phyloP scores from a whole-genome alignment of 2,329 filamentous ascomycete genomes.

The Penicillium freii region DNA sequence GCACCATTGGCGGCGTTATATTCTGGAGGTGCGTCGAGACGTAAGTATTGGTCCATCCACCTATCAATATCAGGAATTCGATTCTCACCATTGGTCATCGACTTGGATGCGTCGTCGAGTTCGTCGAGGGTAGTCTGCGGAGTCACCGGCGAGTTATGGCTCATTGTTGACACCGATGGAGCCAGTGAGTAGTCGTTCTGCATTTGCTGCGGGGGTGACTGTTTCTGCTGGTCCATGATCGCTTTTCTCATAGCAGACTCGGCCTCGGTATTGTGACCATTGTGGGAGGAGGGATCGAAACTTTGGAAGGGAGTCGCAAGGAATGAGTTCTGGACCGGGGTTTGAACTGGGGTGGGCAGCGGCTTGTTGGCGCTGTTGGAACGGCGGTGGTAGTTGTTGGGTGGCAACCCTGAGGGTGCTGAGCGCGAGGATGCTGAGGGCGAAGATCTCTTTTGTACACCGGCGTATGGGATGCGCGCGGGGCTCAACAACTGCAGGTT shows the following conservation, averaged over 20 bases:
- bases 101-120: conserved; percentile 50
- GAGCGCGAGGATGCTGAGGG: conserved; percentile 47
- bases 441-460: conserved; percentile 41
- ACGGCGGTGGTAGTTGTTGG: conserved; percentile 39
- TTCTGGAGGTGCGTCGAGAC: conserved; percentile 53
- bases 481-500: conserved; percentile 39
- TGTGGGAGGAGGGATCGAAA: conserved; percentile 44
- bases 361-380: conserved; percentile 48
- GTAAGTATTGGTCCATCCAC: conserved; percentile 69
- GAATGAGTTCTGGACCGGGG: conserved; percentile 53
- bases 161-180: conserved; percentile 59
- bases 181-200: conserved; percentile 52
- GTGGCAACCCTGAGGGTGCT: conserved; percentile 31
- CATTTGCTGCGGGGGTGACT: conserved; percentile 40
- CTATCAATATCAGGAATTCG: conserved; percentile 35
- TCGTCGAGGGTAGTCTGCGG: conserved; percentile 58
- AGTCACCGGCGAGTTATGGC: conserved; percentile 61
- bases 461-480: conserved; percentile 32
- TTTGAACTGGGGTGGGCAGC: conserved; percentile 56
- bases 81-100: conserved; percentile 56
- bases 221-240: conserved; percentile 49
- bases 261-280: conserved; percentile 47
- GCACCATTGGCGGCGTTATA: conserved; percentile 41
- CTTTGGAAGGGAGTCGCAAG: conserved; percentile 47
- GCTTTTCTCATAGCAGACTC: conserved; percentile 61